Evolutionary conservation across 2,329 filamentous ascomycete species (phyloP), one percentile per base, ranked within the genome.

Genomic region (Chalaropsis ovoidea): DNA sequence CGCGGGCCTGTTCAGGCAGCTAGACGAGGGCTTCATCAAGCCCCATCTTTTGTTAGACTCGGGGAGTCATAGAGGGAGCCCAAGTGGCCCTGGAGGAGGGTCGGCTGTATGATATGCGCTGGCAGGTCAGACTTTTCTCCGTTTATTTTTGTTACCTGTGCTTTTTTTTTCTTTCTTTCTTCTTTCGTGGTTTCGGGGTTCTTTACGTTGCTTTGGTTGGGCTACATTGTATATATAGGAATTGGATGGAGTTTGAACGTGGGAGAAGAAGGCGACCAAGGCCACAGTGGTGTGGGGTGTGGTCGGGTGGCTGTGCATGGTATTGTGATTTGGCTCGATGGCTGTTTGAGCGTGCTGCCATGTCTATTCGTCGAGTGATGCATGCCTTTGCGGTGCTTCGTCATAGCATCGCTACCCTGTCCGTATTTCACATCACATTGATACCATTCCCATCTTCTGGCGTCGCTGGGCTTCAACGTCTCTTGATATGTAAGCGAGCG

Each of bases 1-100:
- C 56, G 88, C 89, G 10, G 90, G 88, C 58, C 84, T 95, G 77
- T 95, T 99, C 75, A 86, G 86, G 70, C 92, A 96, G 76, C 78
- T 99, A 68, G 94, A 99, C 74, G 94, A 99, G 75, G 90, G 92
- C 68, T 96, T 91, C 74, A 92, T 97, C 75, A 97, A 97, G 79
- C 93, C 93, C 19, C 89, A 87, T 73, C 77, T 97, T 65, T 76
- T 97, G 69, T 81, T 97, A 22, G 92, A 96, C 76, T 65, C 66
- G 15, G 66, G 63, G 27, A 66, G 27, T 58, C 62, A 67, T 52
- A 62, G 62, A 61, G 88, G 87, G 31, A 39, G 54, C 54, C 24
- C 54, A n/a, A 39, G 54, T 58, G 80, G 72, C 47, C 70, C 72
- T n/a, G 72, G 73, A 5, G 70, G 71, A 2, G 70, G 71, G 56